phyloP scores from a whole-genome alignment of 495 filamentous ascomycete genomes.

The Penicillium macrosclerotiorum region DNA sequence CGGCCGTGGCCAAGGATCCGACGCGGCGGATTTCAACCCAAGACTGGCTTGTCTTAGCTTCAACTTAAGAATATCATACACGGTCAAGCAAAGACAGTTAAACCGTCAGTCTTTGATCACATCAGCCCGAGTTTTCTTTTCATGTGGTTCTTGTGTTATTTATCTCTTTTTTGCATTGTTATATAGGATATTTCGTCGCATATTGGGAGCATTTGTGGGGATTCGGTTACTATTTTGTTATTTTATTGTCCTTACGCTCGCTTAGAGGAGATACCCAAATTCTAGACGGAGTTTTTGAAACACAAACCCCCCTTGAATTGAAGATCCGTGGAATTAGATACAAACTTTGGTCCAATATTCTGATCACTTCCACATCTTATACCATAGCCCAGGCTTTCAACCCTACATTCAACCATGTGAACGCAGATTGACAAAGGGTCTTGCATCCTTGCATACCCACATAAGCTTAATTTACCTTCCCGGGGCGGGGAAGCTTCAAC shows the following conservation, averaged over 20 bases:
- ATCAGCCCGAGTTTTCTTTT: too few species aligned
- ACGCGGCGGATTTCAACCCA: conserved; percentile 30
- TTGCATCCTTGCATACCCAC: too few species aligned
- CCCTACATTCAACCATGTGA: too few species aligned
- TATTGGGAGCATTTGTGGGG: conserved; percentile 13
- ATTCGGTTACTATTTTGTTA: conserved; percentile 5
- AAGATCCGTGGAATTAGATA: too few species aligned
- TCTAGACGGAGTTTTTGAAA: conserved; percentile 1
- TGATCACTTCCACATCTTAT: too few species aligned
- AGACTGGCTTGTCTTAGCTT: conserved; percentile 33
- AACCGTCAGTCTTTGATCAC: too few species aligned
- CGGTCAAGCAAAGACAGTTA: too few species aligned
- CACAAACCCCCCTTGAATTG: not conserved
- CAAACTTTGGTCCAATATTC: too few species aligned
- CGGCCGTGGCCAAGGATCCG: conserved; percentile 44
- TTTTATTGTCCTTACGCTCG: conserved; percentile 12
- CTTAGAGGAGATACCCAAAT: conserved; percentile 11
- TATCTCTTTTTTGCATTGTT: conserved; percentile 4
- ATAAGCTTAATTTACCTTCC: not conserved
- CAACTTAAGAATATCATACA: conserved; percentile 5
- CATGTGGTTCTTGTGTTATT: conserved; percentile 1
- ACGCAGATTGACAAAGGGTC: too few species aligned
- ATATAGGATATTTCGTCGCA: conserved; percentile 7
- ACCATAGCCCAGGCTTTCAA: too few species aligned
- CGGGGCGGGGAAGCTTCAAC: not conserved